Evolutionary conservation across 2,329 filamentous ascomycete species (phyloP).

Genomic region (Amauroascus verrucosus): DNA sequence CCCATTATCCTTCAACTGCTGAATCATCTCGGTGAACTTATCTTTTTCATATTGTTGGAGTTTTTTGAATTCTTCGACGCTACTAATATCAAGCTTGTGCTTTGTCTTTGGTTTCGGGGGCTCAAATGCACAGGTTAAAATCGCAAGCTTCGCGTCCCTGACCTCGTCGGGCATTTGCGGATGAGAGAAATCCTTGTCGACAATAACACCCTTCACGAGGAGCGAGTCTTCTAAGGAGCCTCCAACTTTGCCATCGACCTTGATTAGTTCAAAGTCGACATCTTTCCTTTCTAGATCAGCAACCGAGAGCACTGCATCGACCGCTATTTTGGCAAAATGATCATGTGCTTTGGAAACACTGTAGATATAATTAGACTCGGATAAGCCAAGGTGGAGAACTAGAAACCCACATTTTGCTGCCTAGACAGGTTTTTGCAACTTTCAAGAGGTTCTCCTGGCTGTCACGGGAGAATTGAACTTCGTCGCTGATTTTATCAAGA

Average conservation of each 20-base stretch:
- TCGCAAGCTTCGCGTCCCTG: conserved; percentile 89
- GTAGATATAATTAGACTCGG: conserved; percentile 7
- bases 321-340: conserved; percentile 93
- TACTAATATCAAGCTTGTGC: conserved; percentile 96
- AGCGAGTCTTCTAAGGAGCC: conserved; percentile 86
- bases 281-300: conserved; percentile 93
- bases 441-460: conserved; percentile 80
- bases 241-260: conserved; percentile 97
- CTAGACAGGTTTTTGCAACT: conserved; percentile 89
- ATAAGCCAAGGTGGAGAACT: not conserved
- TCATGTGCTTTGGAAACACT: conserved; percentile 93
- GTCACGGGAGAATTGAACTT: conserved; percentile 71
- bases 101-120: conserved; percentile 99
- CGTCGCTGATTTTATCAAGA: conserved; percentile 86
- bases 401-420: conserved; percentile 69
- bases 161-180: conserved; percentile 98
- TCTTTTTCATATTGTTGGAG: conserved; percentile 89
- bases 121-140: conserved; percentile 95
- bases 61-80: conserved; percentile 96
- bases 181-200: conserved; percentile 99
- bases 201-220: conserved; percentile 92
- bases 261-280: conserved; percentile 97
- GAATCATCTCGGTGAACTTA: conserved; percentile 98
- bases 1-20: conserved; percentile 93
- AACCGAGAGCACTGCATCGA: conserved; percentile 92